Base-by-base conservation (phyloP, 176 grass and related monocot genomes). In the Oryza meridionalis region DNA sequence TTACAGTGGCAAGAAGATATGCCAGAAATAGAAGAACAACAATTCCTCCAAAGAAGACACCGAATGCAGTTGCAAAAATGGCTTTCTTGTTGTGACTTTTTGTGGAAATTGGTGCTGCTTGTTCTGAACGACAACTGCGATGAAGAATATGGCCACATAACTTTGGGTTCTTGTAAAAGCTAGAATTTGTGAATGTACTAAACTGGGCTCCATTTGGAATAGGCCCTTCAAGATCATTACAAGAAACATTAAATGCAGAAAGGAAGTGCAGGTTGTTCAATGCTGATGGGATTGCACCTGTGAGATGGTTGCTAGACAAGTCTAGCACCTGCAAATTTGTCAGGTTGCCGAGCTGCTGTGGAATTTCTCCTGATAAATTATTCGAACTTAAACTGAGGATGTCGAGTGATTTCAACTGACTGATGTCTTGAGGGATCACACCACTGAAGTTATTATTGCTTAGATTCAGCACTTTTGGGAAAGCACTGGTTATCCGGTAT, bases 291-390 rank as follows among this genome's bases (percentile, higher is more conserved):
- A 89, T 86, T 85, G 15, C 25, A 45, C 88, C 88, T 10, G 49
- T 84, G 63, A 89, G 83, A 64, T 86, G 43, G 33, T 90, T 90
- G 10, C 11, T 82, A 7, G 88, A 90, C 35, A 90, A 67, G 43
- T 90, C 70, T 24, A 90, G 71, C 19, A 38, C 40, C 33, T 77
- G 76, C 77, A 90, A 43, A n/a, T 81, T 82, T 19, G 33, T 82
- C 3, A 90, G 51, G 15, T 77, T 72, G 70, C 83, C 38, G 15
- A 86, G 3, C 1, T 47, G 9, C 2, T 9, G 37, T 53, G 86
- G 86, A 33, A 88, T 65, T 9, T 77, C 22, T 72, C 81, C 86
- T 10, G 64, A 72, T 33, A 90, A 77, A 16, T 14, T 51, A 37
- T 90, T 86, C 2, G 1, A 81, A 32, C 83, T 82, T 29, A 90